phyloP scores from a whole-genome alignment of 306 rosid genomes.

The Medicago lupulina region DNA sequence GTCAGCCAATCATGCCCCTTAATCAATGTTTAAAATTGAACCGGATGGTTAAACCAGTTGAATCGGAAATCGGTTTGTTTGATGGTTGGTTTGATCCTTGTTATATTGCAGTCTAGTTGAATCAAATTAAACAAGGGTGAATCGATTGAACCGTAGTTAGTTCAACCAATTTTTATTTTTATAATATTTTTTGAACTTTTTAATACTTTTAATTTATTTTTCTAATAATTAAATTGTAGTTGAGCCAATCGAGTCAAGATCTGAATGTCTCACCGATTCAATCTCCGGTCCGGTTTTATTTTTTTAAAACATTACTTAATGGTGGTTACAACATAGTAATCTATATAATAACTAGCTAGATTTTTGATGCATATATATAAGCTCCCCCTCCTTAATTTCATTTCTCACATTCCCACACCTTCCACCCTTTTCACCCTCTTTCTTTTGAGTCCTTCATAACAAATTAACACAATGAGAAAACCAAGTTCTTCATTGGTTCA shows the following conservation, averaged over 20 bases:
- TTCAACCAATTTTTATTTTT: not conserved
- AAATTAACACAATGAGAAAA: slow-evolving; percentile 34
- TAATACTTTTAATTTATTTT: not conserved
- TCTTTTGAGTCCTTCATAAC: not conserved
- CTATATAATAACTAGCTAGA: too few relatives aligned
- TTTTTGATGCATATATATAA: slow-evolving; percentile 7
- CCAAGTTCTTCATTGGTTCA: not conserved
- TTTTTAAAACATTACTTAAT: not conserved
- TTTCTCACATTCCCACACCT: slow-evolving; percentile 6
- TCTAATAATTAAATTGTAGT: not conserved
- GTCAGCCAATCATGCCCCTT: slow-evolving; percentile 7
- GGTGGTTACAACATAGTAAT: not conserved
- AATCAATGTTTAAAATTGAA: not conserved
- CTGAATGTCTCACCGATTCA: not conserved
- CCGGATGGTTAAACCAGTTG: not conserved
- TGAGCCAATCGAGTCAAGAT: not conserved
- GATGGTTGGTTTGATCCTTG: not conserved
- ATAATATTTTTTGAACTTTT: not conserved
- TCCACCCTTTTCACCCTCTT: not conserved
- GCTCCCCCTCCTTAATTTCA: too few relatives aligned
- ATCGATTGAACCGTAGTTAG: not conserved
- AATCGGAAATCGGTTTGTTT: not conserved
- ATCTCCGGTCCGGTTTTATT: not conserved
- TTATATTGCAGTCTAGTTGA: not conserved
- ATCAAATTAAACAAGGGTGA: not conserved